phyloP scores from a whole-genome alignment of 345 rosid species.

The Bruguiera gymnorhiza region DNA sequence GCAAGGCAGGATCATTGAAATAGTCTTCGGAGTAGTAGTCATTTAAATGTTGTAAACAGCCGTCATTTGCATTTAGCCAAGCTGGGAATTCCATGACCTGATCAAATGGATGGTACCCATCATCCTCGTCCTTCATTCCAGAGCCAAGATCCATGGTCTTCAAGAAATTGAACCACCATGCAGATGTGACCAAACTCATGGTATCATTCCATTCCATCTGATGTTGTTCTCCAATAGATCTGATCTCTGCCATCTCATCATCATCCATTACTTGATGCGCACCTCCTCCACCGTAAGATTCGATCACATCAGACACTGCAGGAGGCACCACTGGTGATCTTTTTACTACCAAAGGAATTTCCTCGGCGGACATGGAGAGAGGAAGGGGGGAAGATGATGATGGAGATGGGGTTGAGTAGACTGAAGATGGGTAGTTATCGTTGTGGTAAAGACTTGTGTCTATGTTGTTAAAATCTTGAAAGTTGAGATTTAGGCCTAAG shows the following conservation, averaged over 20 bases:
- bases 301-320: slow-evolving; percentile 24
- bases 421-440: slow-evolving; percentile 33
- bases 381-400: slow-evolving; percentile 56
- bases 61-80: slow-evolving; percentile 73
- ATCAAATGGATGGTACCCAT: slow-evolving; percentile 58
- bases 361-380: slow-evolving; percentile 17
- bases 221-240: slow-evolving; percentile 70
- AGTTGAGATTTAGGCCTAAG: slow-evolving; percentile 74
- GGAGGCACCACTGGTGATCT: slow-evolving; percentile 13
- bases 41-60: slow-evolving; percentile 51
- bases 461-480: slow-evolving; percentile 69
- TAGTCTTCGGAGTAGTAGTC: slow-evolving; percentile 49
- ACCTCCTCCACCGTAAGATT: slow-evolving; percentile 45
- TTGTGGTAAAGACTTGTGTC: slow-evolving; percentile 48
- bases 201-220: slow-evolving; percentile 81
- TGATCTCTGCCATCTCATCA: slow-evolving; percentile 69
- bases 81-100: slow-evolving; percentile 79
- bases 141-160: slow-evolving; percentile 49
- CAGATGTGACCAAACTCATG: slow-evolving; percentile 66
- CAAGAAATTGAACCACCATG: slow-evolving; percentile 76
- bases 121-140: slow-evolving; percentile 43
- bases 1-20: slow-evolving; percentile 61
- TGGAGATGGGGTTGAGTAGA: slow-evolving; percentile 47
- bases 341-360: slow-evolving; percentile 11
- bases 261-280: slow-evolving; percentile 58